Evolutionary conservation across 768 basidiomycete species (phyloP).

Genomic region (Rossbeevera mucosa): DNA sequence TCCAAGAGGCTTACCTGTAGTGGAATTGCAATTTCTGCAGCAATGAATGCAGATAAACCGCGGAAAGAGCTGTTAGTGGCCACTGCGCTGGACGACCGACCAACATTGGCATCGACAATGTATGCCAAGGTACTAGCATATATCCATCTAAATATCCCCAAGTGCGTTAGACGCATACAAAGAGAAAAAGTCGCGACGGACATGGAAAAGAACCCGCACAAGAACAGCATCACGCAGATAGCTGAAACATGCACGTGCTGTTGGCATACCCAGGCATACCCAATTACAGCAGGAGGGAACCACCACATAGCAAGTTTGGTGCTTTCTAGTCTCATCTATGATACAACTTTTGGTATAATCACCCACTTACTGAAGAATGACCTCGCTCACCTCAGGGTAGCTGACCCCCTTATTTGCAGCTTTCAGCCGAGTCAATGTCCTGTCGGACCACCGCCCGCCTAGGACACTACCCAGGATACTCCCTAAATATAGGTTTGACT

Average conservation of each 20-base stretch:
- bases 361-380: background rate
- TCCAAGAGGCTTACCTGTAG: conserved; percentile 40
- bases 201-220: conserved; percentile 72
- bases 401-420: conserved; percentile 43
- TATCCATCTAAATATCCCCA: conserved; percentile 39
- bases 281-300: conserved; percentile 56
- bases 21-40: conserved; percentile 72
- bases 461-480: conserved; percentile 50
- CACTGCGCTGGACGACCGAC: conserved; percentile 71
- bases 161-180: background rate
- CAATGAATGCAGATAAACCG: conserved; percentile 62
- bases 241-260: conserved; percentile 61
- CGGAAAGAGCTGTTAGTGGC: conserved; percentile 76
- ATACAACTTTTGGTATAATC: background rate
- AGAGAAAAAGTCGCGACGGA: conserved; percentile 32
- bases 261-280: conserved; percentile 75
- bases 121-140: conserved; percentile 77
- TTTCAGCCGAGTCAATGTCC: conserved; percentile 42
- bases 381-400: conserved; percentile 58
- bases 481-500: conserved; percentile 27
- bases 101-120: conserved; percentile 82
- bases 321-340: conserved; percentile 70
- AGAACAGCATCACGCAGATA: conserved; percentile 70
- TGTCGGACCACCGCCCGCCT: conserved; percentile 61
- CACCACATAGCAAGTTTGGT: conserved; percentile 50